Conservation (phyloP, 106 monocot genomes). For the Apostasia ramifera region DNA sequence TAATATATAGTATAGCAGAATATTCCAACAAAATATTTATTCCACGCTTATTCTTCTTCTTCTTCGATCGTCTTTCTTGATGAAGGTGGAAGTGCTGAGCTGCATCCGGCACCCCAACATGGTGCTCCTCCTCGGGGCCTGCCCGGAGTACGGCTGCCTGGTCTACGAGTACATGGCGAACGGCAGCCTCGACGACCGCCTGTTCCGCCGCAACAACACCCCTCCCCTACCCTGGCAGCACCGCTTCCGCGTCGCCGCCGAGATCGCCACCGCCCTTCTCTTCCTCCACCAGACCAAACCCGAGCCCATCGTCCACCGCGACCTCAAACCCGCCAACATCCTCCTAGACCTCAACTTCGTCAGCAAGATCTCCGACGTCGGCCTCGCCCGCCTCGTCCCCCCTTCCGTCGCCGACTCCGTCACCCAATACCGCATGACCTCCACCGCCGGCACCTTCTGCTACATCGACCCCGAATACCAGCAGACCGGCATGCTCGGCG, state of each 20-base stretch:
- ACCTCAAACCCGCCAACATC: conserved; percentile 28
- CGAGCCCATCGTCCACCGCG: conserved; percentile 30
- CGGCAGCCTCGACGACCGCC: conserved; percentile 27
- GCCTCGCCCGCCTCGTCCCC: conserved; percentile 27
- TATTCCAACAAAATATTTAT: too few relatives aligned
- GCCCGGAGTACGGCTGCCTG: conserved; percentile 30
- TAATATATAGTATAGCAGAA: too few relatives aligned
- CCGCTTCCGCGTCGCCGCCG: conserved; percentile 28
- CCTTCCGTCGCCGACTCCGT: conserved; percentile 19
- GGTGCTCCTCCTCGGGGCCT: conserved; percentile 31
- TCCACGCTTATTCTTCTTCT: too few relatives aligned
- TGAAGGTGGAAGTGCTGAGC: conserved; percentile 58
- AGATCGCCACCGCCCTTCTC: conserved; percentile 25
- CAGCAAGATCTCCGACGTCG: conserved; percentile 28
- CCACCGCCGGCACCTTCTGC: conserved; percentile 27
- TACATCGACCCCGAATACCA: conserved; percentile 23
- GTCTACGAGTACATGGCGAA: conserved; percentile 34
- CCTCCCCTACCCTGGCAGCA: conserved; percentile 22
- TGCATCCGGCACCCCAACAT: conserved; percentile 51
- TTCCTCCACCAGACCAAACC: conserved; percentile 36
- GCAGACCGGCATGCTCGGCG: conserved; percentile 22
- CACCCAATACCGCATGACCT: conserved; percentile 24
- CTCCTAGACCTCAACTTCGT: conserved; percentile 24
- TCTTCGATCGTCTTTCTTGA: conserved; percentile 27
- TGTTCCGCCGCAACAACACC: conserved; percentile 15